Evolutionary conservation across 1,284 basidiomycete species (phyloP).

Genomic region (Phlebopus sp.): DNA sequence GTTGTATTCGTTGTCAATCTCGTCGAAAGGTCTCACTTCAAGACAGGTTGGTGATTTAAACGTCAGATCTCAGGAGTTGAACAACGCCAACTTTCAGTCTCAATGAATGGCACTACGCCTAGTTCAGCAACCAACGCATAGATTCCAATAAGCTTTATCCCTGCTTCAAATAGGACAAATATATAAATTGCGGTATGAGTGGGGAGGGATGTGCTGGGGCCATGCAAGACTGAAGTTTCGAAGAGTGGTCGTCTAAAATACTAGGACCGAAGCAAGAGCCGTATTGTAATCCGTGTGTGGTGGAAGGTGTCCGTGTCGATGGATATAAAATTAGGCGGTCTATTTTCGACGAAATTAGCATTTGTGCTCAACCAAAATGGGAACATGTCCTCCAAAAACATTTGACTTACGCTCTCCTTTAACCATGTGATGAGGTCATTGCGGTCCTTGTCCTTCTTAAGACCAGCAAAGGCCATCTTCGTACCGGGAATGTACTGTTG

Average conservation of each 20-base stretch:
- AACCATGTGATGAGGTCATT: slow-evolving; percentile 83
- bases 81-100: no score
- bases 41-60: no score
- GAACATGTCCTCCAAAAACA: neutral
- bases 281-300: slow-evolving; percentile 20
- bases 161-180: neutral
- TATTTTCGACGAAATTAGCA: slow-evolving; percentile 8
- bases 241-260: slow-evolving; percentile 29
- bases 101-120: no score
- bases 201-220: slow-evolving; percentile 24
- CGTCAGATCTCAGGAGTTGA: no score
- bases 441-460: slow-evolving; percentile 97
- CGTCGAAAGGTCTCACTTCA: no score
- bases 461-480: slow-evolving; percentile 96
- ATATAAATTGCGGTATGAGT: slow-evolving; percentile 25
- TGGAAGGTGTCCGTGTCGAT: slow-evolving; percentile 7
- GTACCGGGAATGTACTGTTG: slow-evolving; percentile 89
- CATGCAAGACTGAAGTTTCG: slow-evolving; percentile 14
- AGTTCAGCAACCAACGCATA: neutral
- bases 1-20: no score
- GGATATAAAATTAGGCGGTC: slow-evolving; percentile 27
- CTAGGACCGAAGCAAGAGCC: slow-evolving; percentile 24
- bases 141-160: neutral
- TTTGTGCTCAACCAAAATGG: neutral
- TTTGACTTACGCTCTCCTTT: slow-evolving; percentile 60